phyloP scores from a whole-genome alignment of 1,284 basidiomycete genomes.

The Naganishia albida region DNA sequence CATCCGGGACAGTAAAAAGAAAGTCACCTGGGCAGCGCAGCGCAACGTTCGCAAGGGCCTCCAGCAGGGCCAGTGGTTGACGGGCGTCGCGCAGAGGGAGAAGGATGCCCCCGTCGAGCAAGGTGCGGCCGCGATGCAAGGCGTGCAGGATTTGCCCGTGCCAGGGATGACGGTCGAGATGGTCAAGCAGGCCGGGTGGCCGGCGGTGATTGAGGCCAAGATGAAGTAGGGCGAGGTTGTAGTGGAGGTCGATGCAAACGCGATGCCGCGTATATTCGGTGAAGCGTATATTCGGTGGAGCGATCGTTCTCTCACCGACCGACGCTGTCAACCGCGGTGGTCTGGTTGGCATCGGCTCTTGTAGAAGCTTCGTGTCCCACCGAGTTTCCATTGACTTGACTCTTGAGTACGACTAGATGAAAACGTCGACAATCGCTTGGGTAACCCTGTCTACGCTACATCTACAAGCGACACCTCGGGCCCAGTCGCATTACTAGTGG shows the following conservation, averaged over 20 bases:
- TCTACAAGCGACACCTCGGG: no score
- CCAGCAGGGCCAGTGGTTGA: conserved; percentile 72
- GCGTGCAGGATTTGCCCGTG: conserved; percentile 26
- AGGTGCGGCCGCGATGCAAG: not conserved
- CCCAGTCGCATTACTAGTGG: no score
- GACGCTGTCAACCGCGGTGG: no score
- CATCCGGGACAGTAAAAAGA: conserved; percentile 83
- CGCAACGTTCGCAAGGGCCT: conserved; percentile 70
- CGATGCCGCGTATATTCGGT: no score
- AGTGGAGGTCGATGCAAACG: not conserved
- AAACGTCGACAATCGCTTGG: no score
- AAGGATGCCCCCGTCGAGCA: conserved; percentile 11
- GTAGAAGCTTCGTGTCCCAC: no score
- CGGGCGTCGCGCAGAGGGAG: conserved; percentile 4
- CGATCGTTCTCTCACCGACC: no score
- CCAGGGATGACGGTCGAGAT: conserved; percentile 30
- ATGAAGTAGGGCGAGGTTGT: conserved; percentile 34
- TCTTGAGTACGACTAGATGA: no score
- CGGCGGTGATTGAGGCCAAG: conserved; percentile 49
- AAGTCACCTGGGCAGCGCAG: conserved; percentile 61
- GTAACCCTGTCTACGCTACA: no score
- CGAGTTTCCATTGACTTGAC: no score
- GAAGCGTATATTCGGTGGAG: no score
- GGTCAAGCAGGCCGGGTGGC: conserved; percentile 44
- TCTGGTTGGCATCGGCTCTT: no score